A percentile compares a stretch with the other conserved stretches of the same genome.
Evolutionary conservation across 768 basidiomycete genomes (phyloP).

Genomic region (Russula sp.): DNA sequence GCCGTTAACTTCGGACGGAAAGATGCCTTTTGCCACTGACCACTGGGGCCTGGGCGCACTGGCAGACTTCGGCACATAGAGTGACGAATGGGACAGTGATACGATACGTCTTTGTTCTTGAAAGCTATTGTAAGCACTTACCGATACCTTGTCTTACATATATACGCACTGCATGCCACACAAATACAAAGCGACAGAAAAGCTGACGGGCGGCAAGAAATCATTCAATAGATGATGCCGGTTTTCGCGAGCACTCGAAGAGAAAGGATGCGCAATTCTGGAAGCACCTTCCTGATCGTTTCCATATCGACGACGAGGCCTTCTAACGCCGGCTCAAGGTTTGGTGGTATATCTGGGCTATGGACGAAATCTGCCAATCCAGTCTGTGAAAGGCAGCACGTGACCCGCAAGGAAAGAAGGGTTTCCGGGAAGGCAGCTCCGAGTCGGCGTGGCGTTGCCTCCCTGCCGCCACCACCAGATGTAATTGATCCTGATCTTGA

Average conservation of each 20-base stretch:
- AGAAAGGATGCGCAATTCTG: neutral
- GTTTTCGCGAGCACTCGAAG: neutral
- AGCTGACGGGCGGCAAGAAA: neutral
- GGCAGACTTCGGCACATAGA: neutral
- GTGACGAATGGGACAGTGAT: neutral
- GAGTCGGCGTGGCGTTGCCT: neutral
- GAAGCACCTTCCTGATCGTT: neutral
- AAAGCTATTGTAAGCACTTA: neutral
- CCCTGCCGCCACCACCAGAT: neutral
- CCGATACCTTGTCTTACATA: neutral
- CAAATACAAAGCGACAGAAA: neutral
- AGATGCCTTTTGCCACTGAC: neutral
- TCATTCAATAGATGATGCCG: neutral
- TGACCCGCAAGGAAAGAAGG: neutral
- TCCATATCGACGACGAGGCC: neutral
- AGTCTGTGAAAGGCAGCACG: neutral
- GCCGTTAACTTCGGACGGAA: neutral
- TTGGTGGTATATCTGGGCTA: conserved; percentile 5
- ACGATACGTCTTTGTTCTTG: neutral
- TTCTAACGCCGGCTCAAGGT: conserved; percentile 1
- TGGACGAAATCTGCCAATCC: conserved; percentile 12
- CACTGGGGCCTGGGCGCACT: too few species aligned
- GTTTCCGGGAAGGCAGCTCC: neutral
- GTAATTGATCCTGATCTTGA: too few species aligned
- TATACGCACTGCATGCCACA: neutral